Percentiles rank a stretch among this genome's conserved stretches.
Evolutionary conservation across 1,139 yeast species (phyloP).

Genomic region (Hansenula lynferdii): DNA sequence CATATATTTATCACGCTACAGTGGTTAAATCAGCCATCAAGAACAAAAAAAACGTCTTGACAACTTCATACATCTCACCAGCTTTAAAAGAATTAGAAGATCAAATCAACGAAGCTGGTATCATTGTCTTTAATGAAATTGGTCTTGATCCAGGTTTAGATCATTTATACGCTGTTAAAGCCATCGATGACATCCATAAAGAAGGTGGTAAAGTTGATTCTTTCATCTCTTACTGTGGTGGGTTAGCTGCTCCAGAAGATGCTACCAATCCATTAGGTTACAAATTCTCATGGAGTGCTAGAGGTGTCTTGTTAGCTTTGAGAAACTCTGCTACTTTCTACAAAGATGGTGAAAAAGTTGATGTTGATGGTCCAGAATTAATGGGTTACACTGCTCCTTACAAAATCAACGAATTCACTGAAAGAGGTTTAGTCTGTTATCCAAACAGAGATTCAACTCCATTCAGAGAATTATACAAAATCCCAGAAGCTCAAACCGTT

Average conservation of each 20-base stretch:
- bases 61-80: conserved; percentile 94
- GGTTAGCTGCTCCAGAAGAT: conserved; percentile 96
- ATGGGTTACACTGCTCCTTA: conserved; percentile 96
- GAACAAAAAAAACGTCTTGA: conserved; percentile 87
- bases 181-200: conserved; percentile 93
- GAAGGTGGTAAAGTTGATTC: conserved; percentile 90
- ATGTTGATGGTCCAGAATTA: conserved; percentile 81
- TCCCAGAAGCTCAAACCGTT: conserved; percentile 97
- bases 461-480: conserved; percentile 84
- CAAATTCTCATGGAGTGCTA: conserved; percentile 98
- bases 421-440: conserved; percentile 65
- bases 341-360: conserved; percentile 78
- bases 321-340: conserved; percentile 91
- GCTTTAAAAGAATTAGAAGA: conserved; percentile 80
- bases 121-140: conserved; percentile 87
- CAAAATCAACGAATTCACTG: conserved; percentile 90
- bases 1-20: conserved; percentile 88
- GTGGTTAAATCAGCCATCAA: conserved; percentile 94
- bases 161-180: conserved; percentile 96
- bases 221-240: conserved; percentile 97
- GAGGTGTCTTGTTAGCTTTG: conserved; percentile 94
- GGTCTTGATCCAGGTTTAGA: conserved; percentile 98
- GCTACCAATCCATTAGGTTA: conserved; percentile 98
- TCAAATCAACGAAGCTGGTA: conserved; percentile 78
- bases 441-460: conserved; percentile 98